A percentile compares a stretch with the other conserved stretches of the same genome.
Evolutionary conservation across 1,139 yeast genomes (phyloP).

Genomic region (Geotrichum klebahnii): DNA sequence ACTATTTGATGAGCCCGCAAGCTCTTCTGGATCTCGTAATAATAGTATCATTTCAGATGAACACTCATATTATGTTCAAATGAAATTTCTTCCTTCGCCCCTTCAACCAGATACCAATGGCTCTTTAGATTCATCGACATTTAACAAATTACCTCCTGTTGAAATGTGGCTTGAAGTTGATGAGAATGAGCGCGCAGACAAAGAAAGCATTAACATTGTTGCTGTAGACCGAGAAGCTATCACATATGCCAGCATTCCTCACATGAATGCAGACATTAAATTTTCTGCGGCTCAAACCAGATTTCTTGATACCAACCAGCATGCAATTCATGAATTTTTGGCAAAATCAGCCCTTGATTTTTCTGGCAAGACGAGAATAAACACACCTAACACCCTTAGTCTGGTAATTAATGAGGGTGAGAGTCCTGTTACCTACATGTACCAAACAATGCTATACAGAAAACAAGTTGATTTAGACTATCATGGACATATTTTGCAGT

Average conservation of each 20-base stretch:
- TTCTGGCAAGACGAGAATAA: slow-evolving; percentile 40
- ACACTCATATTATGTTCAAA: slow-evolving; percentile 44
- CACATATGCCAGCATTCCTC: slow-evolving; percentile 45
- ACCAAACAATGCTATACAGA: slow-evolving; percentile 44
- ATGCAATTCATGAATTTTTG: slow-evolving; percentile 41
- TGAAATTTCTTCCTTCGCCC: slow-evolving; percentile 51
- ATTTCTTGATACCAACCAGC: slow-evolving; percentile 38
- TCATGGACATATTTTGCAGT: slow-evolving; percentile 43
- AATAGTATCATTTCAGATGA: slow-evolving; percentile 35
- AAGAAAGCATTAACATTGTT: slow-evolving; percentile 44
- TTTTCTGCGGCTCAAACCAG: slow-evolving; percentile 42
- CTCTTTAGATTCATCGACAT: neutral
- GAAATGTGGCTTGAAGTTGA: slow-evolving; percentile 53
- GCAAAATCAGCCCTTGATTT: slow-evolving; percentile 43
- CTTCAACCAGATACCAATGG: slow-evolving; percentile 26
- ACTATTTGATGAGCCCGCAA: slow-evolving; percentile 20
- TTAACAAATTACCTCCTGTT: slow-evolving; percentile 47
- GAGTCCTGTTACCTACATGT: slow-evolving; percentile 42
- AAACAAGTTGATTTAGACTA: slow-evolving; percentile 46
- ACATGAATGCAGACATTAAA: slow-evolving; percentile 45
- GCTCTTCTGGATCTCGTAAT: slow-evolving; percentile 24
- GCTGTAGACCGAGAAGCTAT: slow-evolving; percentile 50
- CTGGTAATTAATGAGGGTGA: slow-evolving; percentile 29
- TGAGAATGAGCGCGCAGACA: slow-evolving; percentile 42
- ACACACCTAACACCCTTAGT: slow-evolving; percentile 43